These are phyloP conservation scores for Leccinum olivaceopallidum DNA, from an alignment of 768 basidiomycete species.

Conservation along the genomic window DNA sequence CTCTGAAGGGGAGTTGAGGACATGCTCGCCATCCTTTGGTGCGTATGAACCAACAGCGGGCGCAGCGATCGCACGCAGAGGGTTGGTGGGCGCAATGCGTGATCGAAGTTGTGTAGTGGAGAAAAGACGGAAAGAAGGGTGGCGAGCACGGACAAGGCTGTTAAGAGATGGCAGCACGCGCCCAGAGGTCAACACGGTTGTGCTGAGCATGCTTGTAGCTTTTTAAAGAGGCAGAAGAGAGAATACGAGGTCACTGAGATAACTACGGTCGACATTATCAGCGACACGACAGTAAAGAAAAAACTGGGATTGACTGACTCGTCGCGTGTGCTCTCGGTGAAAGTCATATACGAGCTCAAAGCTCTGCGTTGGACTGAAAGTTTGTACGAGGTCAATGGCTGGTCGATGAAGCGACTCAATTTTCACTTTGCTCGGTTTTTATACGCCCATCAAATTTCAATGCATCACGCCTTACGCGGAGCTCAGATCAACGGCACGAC, in stretches of 20 bases:
- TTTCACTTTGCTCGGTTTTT: background rate
- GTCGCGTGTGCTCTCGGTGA: constrained; percentile 36
- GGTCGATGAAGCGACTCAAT: background rate
- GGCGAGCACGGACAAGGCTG: constrained; percentile 16
- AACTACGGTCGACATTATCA: constrained; percentile 17
- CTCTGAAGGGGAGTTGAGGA: constrained; percentile 92
- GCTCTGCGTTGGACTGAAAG: constrained; percentile 8
- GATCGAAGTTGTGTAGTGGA: constrained; percentile 45
- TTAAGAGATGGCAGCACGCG: constrained; percentile 20
- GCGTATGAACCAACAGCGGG: constrained; percentile 73
- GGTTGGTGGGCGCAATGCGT: constrained; percentile 46
- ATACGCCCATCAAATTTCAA: background rate
- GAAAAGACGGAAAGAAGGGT: constrained; percentile 45
- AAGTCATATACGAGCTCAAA: constrained; percentile 30
- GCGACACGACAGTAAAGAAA: background rate
- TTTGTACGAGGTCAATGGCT: background rate
- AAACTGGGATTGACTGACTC: constrained; percentile 24
- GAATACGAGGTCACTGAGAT: constrained; percentile 35
- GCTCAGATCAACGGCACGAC: background rate
- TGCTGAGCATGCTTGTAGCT: constrained; percentile 14
- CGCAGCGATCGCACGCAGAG: constrained; percentile 66
- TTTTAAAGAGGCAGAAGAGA: constrained; percentile 25
- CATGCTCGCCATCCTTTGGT: constrained; percentile 65
- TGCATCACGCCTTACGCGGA: background rate
- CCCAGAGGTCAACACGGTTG: background rate